These are phyloP conservation scores for Talinum fruticosum DNA, from an alignment of 148 eudicot genomes.

Conservation along the genomic window DNA sequence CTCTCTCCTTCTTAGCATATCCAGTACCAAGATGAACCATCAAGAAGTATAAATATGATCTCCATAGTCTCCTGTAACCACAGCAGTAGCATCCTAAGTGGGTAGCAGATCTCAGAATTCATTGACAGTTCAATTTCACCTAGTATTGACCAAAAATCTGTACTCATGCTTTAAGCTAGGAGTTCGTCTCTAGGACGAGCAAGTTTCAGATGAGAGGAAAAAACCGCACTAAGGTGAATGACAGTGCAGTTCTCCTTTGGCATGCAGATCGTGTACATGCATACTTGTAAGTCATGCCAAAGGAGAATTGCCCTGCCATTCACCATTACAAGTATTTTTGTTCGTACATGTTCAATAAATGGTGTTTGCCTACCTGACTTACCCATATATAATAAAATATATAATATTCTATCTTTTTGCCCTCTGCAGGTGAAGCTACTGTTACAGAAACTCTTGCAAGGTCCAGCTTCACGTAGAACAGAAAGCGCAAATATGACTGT, in stretches of 20 bases:
- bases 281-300: slow-evolving; percentile 12
- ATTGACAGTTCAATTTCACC: not conserved
- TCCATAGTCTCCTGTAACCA: not conserved
- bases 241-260: slow-evolving; percentile 22
- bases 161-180: not conserved
- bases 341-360: not conserved
- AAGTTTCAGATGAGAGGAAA: not conserved
- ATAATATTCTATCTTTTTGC: not conserved
- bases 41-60: not conserved
- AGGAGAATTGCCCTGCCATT: slow-evolving; percentile 27
- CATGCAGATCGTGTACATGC: not conserved
- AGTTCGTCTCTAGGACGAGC: not conserved
- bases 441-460: not conserved
- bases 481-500: not conserved
- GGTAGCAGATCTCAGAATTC: not conserved
- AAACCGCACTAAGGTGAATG: not conserved
- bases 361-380: not conserved
- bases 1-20: slow-evolving; percentile 1
- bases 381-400: not conserved
- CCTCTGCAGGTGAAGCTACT: not conserved
- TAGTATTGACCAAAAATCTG: not conserved
- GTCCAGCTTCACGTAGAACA: not conserved
- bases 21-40: not conserved
- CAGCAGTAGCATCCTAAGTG: not conserved
- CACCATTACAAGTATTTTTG: not conserved